Evolutionary conservation across 257 asterid species (phyloP).

Genomic region (Haberlea rhodopensis): DNA sequence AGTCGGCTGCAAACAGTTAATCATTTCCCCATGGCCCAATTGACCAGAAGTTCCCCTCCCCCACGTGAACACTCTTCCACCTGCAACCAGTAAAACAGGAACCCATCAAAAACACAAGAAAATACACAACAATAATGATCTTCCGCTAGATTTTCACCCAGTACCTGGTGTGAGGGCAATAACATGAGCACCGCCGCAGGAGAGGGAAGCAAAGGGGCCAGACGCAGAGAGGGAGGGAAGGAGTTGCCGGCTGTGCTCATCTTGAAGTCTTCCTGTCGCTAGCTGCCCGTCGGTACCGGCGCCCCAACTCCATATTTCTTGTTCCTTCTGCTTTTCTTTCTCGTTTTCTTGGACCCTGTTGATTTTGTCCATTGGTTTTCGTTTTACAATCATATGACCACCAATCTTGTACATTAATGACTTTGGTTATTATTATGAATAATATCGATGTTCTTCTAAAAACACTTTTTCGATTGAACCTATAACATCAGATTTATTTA

Average conservation of each 20-base stretch:
- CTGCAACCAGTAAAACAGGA: constrained; percentile 35
- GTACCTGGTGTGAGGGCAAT: constrained; percentile 67
- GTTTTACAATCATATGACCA: not conserved
- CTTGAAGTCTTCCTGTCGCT: constrained; percentile 60
- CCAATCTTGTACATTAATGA: no score
- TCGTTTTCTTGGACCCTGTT: constrained; percentile 25
- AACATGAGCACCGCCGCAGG: constrained; percentile 97
- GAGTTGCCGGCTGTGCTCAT: constrained; percentile 62
- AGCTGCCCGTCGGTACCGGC: constrained; percentile 94
- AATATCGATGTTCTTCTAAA: no score
- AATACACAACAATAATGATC: not conserved
- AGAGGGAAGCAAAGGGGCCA: constrained; percentile 51
- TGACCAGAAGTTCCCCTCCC: constrained; percentile 94
- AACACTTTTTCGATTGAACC: no score
- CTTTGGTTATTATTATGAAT: no score
- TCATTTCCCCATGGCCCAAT: constrained; percentile 77
- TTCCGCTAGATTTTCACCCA: not conserved
- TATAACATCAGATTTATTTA: no score
- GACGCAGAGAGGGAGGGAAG: constrained; percentile 52
- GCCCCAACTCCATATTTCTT: constrained; percentile 90
- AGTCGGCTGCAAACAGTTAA: constrained; percentile 46
- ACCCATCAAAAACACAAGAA: constrained; percentile 5
- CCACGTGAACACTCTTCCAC: constrained; percentile 83
- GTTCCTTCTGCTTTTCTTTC: constrained; percentile 18
- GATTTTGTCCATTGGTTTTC: constrained; percentile 21